Evolutionary conservation across 2,329 filamentous ascomycete species (phyloP).

Genomic region (Ceratocystis variospora): DNA sequence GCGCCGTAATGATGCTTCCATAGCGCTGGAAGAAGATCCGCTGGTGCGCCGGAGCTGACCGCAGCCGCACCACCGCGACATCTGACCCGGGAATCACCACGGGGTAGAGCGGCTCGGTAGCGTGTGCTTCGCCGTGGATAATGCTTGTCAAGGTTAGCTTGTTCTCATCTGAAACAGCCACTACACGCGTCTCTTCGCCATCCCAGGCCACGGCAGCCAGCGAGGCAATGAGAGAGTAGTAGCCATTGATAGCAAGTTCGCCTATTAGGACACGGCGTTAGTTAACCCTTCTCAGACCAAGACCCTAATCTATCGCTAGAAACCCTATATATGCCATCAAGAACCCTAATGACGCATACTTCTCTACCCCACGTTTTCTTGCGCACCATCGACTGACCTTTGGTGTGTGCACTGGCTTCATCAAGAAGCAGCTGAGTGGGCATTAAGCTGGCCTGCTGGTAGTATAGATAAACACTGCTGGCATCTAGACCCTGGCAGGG

Average conservation of each 20-base stretch:
- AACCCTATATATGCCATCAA: background rate
- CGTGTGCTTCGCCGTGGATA: slow-evolving; percentile 15
- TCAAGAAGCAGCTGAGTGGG: slow-evolving; percentile 17
- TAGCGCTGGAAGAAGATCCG: slow-evolving; percentile 19
- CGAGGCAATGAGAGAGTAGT: slow-evolving; percentile 17
- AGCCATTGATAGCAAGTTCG: slow-evolving; percentile 18
- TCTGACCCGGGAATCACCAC: slow-evolving; percentile 18
- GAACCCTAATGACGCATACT: background rate
- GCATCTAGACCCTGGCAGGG: slow-evolving; percentile 15
- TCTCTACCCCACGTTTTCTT: background rate
- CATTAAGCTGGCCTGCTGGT: slow-evolving; percentile 15
- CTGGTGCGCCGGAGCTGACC: slow-evolving; percentile 13
- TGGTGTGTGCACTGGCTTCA: slow-evolving; percentile 9
- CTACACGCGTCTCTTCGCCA: slow-evolving; percentile 17
- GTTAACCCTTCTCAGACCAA: background rate
- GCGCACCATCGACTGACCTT: slow-evolving; percentile 8
- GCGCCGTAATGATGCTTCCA: slow-evolving; percentile 16
- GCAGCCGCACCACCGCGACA: slow-evolving; percentile 16
- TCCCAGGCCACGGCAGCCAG: slow-evolving; percentile 18
- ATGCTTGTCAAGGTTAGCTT: slow-evolving; percentile 18
- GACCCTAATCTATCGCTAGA: background rate
- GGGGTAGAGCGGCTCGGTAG: slow-evolving; percentile 16
- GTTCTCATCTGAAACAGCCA: slow-evolving; percentile 17
- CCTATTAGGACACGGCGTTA: background rate
- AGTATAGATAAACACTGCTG: slow-evolving; percentile 16